A percentile compares a stretch with the other conserved stretches of the same genome.
phyloP scores from a whole-genome alignment of 2,329 filamentous ascomycete species.

The Mycosphaerella sp. region DNA sequence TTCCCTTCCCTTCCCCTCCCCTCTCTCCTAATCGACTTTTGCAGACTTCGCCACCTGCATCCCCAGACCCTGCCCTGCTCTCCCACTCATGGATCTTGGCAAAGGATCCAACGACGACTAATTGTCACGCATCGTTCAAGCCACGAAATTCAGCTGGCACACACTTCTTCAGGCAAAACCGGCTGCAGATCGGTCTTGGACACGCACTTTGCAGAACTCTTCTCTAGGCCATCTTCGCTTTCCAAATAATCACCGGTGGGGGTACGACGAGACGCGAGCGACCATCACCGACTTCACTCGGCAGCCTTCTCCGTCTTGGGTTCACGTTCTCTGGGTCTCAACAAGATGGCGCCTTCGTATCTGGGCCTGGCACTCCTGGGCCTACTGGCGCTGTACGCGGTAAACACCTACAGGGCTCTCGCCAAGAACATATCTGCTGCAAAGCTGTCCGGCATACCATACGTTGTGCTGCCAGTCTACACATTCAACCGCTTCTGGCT shows the following conservation, averaged over 20 bases:
- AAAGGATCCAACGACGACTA: not conserved
- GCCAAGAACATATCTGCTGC: constrained; percentile 40
- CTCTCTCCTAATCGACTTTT: too few relatives aligned
- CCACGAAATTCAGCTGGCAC: not conserved
- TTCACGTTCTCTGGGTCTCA: not conserved
- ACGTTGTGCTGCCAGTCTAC: constrained; percentile 39
- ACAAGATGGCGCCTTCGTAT: constrained; percentile 27
- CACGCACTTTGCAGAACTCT: not conserved
- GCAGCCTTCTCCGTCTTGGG: constrained; percentile 6
- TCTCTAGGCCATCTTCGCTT: not conserved
- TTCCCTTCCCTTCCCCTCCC: too few relatives aligned
- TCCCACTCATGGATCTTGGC: not conserved
- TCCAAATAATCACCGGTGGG: not conserved
- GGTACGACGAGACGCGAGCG: not conserved
- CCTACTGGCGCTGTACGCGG: constrained; percentile 33
- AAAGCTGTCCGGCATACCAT: constrained; percentile 44
- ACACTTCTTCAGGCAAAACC: not conserved
- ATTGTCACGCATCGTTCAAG: not conserved
- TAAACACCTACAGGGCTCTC: constrained; percentile 35
- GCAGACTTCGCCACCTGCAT: not conserved
- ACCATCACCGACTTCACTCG: constrained; percentile 1
- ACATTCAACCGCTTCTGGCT: constrained; percentile 52
- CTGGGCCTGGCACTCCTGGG: constrained; percentile 26
- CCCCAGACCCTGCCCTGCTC: not conserved
- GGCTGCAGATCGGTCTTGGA: not conserved